Conservation (phyloP, 257 asterid genomes). For the Scutellaria minor region DNA sequence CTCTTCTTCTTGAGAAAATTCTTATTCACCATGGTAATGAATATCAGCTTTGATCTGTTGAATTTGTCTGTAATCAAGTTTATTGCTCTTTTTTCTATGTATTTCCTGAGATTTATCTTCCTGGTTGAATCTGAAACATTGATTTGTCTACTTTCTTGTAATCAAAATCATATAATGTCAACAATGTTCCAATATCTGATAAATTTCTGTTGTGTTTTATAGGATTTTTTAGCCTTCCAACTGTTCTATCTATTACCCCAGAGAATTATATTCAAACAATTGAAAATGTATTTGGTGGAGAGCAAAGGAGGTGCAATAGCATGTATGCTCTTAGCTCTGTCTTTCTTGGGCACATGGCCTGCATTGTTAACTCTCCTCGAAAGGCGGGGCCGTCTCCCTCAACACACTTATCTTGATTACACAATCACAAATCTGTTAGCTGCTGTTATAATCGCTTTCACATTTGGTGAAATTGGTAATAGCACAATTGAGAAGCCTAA, state of each 20-base stretch:
- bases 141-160: neutral
- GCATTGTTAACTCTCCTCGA: slow-evolving; percentile 84
- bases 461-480: slow-evolving; percentile 80
- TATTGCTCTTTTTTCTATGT: neutral
- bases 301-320: slow-evolving; percentile 95
- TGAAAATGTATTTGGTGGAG: slow-evolving; percentile 86
- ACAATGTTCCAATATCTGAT: neutral
- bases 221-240: slow-evolving; percentile 46
- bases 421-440: slow-evolving; percentile 86
- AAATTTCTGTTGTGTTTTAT: slow-evolving; percentile 22
- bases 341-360: slow-evolving; percentile 97
- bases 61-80: neutral
- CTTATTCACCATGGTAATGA: slow-evolving; percentile 26
- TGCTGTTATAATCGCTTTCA: slow-evolving; percentile 81
- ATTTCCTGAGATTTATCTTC: neutral
- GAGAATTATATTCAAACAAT: slow-evolving; percentile 29
- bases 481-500: slow-evolving; percentile 63
- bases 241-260: slow-evolving; percentile 33
- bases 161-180: neutral
- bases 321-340: slow-evolving; percentile 76
- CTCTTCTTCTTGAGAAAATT: neutral
- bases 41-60: slow-evolving; percentile 10
- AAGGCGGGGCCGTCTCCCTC: slow-evolving; percentile 95
- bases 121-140: slow-evolving; percentile 4
- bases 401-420: slow-evolving; percentile 93